phyloP scores from a whole-genome alignment of 2,329 filamentous ascomycete genomes.

The Tolypocladium pustulatum region DNA sequence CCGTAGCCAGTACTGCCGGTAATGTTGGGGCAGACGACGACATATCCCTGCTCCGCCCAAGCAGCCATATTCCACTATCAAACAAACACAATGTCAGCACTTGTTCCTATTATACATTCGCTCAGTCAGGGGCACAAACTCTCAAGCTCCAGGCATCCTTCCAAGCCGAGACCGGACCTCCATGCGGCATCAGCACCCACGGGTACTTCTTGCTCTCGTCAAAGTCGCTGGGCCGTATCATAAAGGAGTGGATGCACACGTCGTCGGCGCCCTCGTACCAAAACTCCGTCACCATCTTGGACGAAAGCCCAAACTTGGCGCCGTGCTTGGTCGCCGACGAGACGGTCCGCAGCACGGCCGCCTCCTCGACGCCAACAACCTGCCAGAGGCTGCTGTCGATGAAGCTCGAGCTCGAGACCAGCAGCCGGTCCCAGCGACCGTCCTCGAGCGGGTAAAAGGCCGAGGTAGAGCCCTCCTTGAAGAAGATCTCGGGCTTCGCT shows the following conservation, averaged over 20 bases:
- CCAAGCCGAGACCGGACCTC: conserved; percentile 34
- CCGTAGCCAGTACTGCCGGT: conserved; percentile 49
- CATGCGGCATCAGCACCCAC: conserved; percentile 26
- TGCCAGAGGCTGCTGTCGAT: conserved; percentile 27
- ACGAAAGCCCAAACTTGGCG: conserved; percentile 19
- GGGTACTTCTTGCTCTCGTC: conserved; percentile 25
- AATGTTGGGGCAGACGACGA: conserved; percentile 48
- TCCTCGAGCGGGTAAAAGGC: too few species aligned
- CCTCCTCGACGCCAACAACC: conserved; percentile 16
- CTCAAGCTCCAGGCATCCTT: conserved; percentile 40
- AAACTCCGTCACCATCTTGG: conserved; percentile 27
- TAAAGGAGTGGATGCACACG: conserved; percentile 26
- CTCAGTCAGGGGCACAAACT: conserved; percentile 13
- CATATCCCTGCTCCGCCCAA: conserved; percentile 51
- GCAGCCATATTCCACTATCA: conserved; percentile 40
- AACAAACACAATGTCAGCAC: background rate
- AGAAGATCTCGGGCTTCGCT: too few species aligned
- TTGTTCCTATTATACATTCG: too few species aligned
- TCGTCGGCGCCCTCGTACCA: conserved; percentile 27
- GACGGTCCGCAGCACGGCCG: conserved; percentile 14
- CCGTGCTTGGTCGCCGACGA: conserved; percentile 21
- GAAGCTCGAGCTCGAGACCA: conserved; percentile 26
- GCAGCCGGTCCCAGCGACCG: conserved; percentile 8
- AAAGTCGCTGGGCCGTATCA: conserved; percentile 27
- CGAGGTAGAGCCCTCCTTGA: too few species aligned